phyloP scores from a whole-genome alignment of 164 flowering plant species.

The Houttuynia cordata region DNA sequence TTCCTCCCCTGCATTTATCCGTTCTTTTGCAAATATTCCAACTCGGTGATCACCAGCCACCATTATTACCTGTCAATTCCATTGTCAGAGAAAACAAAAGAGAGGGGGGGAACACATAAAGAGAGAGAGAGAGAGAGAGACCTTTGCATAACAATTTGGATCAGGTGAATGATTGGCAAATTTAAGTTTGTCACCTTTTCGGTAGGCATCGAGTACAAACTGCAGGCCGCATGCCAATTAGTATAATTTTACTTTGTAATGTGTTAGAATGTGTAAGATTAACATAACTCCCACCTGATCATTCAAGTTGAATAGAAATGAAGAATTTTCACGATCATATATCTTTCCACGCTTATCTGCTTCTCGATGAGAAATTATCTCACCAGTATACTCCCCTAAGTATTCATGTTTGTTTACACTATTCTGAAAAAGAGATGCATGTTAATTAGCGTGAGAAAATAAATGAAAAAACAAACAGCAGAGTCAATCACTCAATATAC shows the following conservation, averaged over 20 bases:
- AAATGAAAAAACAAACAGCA: slow-evolving; percentile 2
- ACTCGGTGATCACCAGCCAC: slow-evolving; percentile 98
- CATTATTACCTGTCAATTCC: slow-evolving; percentile 72
- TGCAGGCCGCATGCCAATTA: slow-evolving; percentile 14
- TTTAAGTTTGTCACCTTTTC: slow-evolving; percentile 94
- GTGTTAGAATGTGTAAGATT: too few species aligned
- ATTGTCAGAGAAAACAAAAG: slow-evolving; percentile 2
- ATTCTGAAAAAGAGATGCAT: slow-evolving; percentile 46
- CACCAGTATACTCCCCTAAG: slow-evolving; percentile 98
- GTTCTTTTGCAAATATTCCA: slow-evolving; percentile 94
- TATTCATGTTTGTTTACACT: slow-evolving; percentile 85
- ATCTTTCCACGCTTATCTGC: slow-evolving; percentile 99
- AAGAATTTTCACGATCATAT: slow-evolving; percentile 93
- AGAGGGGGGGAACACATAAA: neutral
- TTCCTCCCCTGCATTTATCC: slow-evolving; percentile 85
- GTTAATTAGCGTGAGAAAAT: slow-evolving; percentile 1
- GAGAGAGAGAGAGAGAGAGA: slow-evolving; percentile 12
- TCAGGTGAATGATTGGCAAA: slow-evolving; percentile 98
- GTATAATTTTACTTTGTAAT: too few species aligned
- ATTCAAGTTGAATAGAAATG: slow-evolving; percentile 94
- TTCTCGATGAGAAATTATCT: slow-evolving; percentile 90
- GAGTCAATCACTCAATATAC: slow-evolving; percentile 21
- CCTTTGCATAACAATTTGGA: slow-evolving; percentile 99
- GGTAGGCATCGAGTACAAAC: slow-evolving; percentile 96
- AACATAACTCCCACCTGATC: slow-evolving; percentile 55